Evolutionary conservation across 2,329 filamentous ascomycete species (phyloP), one percentile per base, ranked within the genome.

Genomic region (Epichloe elymi): DNA sequence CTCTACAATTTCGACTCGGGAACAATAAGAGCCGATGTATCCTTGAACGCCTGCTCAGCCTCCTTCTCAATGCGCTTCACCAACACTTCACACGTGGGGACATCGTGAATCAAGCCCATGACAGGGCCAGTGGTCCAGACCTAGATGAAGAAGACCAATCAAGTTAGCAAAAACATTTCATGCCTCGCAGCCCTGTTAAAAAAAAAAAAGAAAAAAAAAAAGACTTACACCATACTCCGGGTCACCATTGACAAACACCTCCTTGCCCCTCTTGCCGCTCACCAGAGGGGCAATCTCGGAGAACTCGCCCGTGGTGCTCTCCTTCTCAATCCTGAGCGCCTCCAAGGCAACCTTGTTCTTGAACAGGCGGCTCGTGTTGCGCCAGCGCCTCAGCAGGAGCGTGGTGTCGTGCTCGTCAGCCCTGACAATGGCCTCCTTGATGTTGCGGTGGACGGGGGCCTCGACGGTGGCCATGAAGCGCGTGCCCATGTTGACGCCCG

Each of bases 51-150:
- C 52, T 79, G 74, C 63, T 85, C 76, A 0, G 86, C 86, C 66
- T 91, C 87, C 64, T 74, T 82, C 72, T 90, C 86, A 59, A 93
- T 90, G 52, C 87, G 78, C 58, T 73, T 73, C 10, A 89, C 70
- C 26, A 93, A 70, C 1, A 71, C 81, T 45, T 77, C 76, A 62
- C 87, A 91, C 0, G 83, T 87, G 8, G 86, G 86, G 50, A 90
- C 86, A 60, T 93, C 87, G 59, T 91, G 81, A 55, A 93, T 93
- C 51, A 93, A 66, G 5, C 87, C 87, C 57, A 98, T 95, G 58
- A 97, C 91, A 66, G 96, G 91, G 11, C 93, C 93, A 8, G 91
- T 89, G 19, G 93, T 97, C 93, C 93, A 98, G 39, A 96, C 86
- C 86, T 91, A 50, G 56, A 59, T 53, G 45, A 51, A 38, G 37